Evolutionary conservation across 139 green algal species (phyloP), one percentile per base, ranked within the genome.

Genomic region (Pleodorina starrii): DNA sequence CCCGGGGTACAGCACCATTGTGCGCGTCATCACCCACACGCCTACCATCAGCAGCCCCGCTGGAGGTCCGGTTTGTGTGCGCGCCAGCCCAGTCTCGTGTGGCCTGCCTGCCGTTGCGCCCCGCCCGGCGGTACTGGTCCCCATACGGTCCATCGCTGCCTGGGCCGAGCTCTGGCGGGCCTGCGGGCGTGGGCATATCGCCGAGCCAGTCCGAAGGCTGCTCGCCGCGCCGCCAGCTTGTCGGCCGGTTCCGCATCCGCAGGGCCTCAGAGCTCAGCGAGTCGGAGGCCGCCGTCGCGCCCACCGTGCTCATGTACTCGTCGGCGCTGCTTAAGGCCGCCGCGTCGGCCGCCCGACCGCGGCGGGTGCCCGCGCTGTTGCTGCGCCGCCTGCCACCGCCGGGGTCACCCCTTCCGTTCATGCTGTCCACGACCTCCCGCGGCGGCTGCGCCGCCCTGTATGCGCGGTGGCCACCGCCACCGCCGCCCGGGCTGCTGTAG

Each of bases 141-240:
- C 3, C 21, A 12, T n/a, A 43, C 29, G 27, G 43, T 73, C 35
- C 32, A 21, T 36, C 27, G 32, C 63, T 35, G 11, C n/a, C 63
- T 36, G 63, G 63, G 9, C 46, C 80, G 4, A 77, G 51, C 38
- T 77, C 40, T 21, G 51, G 19, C 32, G 38, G 60, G 1, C 32
- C 66, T 35, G 43, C 63, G 1, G 60, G 60, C 5, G 60, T 88
- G 32, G 68, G 42, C 82, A 78, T 88, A 35, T 68, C 82, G 32
- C 82, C 60, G 5, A 73, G 38, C 78, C 78, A 85, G n/a, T 48
- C 48, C 14, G 21, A 46, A 4, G 46, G 48, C 5, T 54, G n/a
- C n/a, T 84, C 76, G 32, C 76, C n/a, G 6, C 32, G 76, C 76
- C 32, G 76, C 76, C 48, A 82, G 42, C 16, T 29, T 9, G 32